These are phyloP conservation scores for Aspergillus neotritici DNA, from an alignment of 2,329 filamentous ascomycete genomes.

Conservation along the genomic window DNA sequence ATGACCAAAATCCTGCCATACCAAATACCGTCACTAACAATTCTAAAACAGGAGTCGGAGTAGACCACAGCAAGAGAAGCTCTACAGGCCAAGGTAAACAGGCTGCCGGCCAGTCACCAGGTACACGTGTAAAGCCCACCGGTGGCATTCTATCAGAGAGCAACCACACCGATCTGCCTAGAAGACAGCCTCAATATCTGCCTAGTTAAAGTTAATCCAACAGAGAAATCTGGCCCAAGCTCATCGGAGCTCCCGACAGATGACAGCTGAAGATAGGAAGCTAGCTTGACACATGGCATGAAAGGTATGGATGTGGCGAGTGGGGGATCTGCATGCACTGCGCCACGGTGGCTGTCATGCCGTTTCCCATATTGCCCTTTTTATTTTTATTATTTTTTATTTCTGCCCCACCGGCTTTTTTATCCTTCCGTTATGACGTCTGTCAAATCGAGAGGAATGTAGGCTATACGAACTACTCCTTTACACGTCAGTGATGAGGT, in stretches of 20 bases:
- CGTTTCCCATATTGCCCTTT: not conserved
- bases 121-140: too few relatives aligned
- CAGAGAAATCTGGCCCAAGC: not conserved
- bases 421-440: too few relatives aligned
- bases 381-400: not conserved
- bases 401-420: too few relatives aligned
- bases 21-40: too few relatives aligned
- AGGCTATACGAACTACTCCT: too few relatives aligned
- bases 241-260: constrained; percentile 10
- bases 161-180: not conserved
- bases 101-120: too few relatives aligned
- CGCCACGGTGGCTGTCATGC: constrained; percentile 11
- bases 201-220: not conserved
- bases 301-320: constrained; percentile 8
- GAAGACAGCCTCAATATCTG: not conserved
- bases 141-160: not conserved
- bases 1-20: too few relatives aligned
- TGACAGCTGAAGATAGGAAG: constrained; percentile 13
- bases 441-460: too few relatives aligned
- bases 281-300: constrained; percentile 11
- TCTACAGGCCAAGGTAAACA: too few relatives aligned
- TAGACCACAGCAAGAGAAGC: too few relatives aligned
- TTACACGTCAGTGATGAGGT: too few relatives aligned
- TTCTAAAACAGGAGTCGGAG: too few relatives aligned
- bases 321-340: constrained; percentile 12